phyloP scores from a whole-genome alignment of 2,329 filamentous ascomycete genomes.

The Curvularia sp. region DNA sequence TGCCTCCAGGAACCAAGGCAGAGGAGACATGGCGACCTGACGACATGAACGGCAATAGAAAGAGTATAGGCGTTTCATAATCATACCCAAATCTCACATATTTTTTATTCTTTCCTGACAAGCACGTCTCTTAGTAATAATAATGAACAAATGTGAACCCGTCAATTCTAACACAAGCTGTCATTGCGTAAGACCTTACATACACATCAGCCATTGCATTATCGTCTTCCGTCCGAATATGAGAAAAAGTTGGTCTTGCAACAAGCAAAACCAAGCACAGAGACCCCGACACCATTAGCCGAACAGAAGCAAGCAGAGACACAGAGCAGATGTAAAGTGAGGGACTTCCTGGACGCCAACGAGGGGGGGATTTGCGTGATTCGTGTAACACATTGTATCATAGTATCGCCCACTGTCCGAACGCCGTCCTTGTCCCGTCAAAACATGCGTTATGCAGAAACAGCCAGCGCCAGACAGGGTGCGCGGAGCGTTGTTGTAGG shows the following conservation, averaged over 20 bases:
- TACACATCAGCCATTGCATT: slow-evolving; percentile 45
- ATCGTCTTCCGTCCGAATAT: slow-evolving; percentile 31
- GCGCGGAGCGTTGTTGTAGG: slow-evolving; percentile 19
- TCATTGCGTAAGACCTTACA: slow-evolving; percentile 30
- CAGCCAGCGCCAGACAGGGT: slow-evolving; percentile 24
- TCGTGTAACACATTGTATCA: slow-evolving; percentile 35
- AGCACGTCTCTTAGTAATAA: neutral
- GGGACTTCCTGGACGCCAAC: slow-evolving; percentile 46
- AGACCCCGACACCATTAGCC: slow-evolving; percentile 37
- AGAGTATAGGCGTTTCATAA: slow-evolving; percentile 36
- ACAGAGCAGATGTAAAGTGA: slow-evolving; percentile 42
- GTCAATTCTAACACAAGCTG: slow-evolving; percentile 14
- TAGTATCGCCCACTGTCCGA: slow-evolving; percentile 15
- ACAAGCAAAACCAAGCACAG: slow-evolving; percentile 40
- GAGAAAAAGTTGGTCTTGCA: slow-evolving; percentile 31
- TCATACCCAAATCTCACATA: slow-evolving; percentile 5
- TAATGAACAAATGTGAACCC: neutral
- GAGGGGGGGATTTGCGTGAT: slow-evolving; percentile 42
- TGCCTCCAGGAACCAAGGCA: slow-evolving; percentile 81
- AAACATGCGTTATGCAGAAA: slow-evolving; percentile 17
- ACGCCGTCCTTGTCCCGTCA: slow-evolving; percentile 6
- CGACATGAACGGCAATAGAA: slow-evolving; percentile 31
- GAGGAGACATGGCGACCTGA: slow-evolving; percentile 76
- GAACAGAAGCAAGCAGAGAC: slow-evolving; percentile 36
- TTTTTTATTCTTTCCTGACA: neutral